Base-by-base conservation (phyloP, 2,329 filamentous ascomycete genomes). In the Raffaelea albimanens region DNA sequence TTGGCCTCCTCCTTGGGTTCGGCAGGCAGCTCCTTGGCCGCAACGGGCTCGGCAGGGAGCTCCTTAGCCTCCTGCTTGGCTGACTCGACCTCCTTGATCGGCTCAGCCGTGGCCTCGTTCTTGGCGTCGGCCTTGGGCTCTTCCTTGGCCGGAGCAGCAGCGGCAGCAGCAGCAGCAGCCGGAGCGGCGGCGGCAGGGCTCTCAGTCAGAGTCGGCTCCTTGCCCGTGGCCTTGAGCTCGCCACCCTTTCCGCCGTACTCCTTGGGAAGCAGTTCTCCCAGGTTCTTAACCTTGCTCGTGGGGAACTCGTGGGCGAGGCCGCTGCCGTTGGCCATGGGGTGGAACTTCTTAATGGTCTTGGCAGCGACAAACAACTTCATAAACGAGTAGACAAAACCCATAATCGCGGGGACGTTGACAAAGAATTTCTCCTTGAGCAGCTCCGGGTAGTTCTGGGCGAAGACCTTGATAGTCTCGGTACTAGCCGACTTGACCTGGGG, bases 371-470 rank as follows among this genome's bases (percentile, higher is more conserved):
- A 83, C 18, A 87, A 66, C 70, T 88, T 89, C 70, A 89, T 83
- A 46, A 83, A 75, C 19, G 72, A 70, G 63, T 85, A 89, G 61
- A 89, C 77, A 74, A 90, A 96, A 48, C 87, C 86, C 90, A 96
- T 96, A 58, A 96, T 73, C 48, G 82, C 67, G 0, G 91, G 91
- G 5, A 96, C 87, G 59, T 96, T 96, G 68, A 96, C 85, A 62
- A 96, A 96, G 75, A 90, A 96, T 72, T 96, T 96, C 69, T 91
- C 71, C 57, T 80, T 80, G 43, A 96, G 75, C 10, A 95, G 80
- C 70, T 96, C 91, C 0, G 91, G 90, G 68, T 96, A 96, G 55
- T 86, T 85, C 56, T 78, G 81, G 45, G 82, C 78, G 63, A 96
- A 88, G 45, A 85, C 74, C 52, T 85, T 76, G 63, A 96, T 94